Percentiles rank a stretch among this genome's conserved stretches.
Conservation (phyloP, 2,329 filamentous ascomycete species). For the Dendrostoma leiphaemia region DNA sequence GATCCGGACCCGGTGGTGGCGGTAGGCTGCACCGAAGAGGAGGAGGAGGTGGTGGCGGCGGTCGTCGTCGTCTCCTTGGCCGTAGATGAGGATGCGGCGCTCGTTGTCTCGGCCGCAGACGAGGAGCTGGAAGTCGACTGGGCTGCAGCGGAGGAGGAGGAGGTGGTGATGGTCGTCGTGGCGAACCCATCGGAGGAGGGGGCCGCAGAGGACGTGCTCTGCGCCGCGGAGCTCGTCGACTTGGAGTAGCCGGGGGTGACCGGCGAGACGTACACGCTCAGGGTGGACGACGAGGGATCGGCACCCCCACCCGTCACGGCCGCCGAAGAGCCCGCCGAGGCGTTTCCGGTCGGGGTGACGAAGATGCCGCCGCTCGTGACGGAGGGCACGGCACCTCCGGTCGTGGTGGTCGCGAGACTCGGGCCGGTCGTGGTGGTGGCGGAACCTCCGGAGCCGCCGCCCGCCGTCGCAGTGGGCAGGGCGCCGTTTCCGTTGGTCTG, state of each 20-base stretch:
- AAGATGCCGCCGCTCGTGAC: not conserved
- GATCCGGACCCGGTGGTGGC: constrained; percentile 7
- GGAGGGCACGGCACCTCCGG: not conserved
- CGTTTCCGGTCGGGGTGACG: not conserved
- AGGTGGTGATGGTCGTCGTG: not conserved
- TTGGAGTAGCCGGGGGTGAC: not conserved
- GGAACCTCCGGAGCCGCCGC: not conserved
- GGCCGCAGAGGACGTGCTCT: not conserved
- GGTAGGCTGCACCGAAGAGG: constrained; percentile 1
- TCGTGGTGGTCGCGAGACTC: not conserved
- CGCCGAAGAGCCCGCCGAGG: not conserved
- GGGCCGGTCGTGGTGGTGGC: not conserved
- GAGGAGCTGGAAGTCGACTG: not conserved
- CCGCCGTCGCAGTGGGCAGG: constrained; percentile 13
- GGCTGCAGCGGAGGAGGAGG: not conserved
- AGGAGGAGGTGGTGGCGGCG: not conserved
- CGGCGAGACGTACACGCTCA: not conserved
- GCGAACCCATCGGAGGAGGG: not conserved
- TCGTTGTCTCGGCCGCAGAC: constrained; percentile 1
- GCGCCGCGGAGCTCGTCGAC: not conserved
- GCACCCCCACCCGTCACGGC: not conserved
- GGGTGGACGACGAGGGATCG: not conserved
- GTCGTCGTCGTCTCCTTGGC: not conserved
- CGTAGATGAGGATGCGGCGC: constrained; percentile 1
- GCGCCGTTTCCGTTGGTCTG: constrained; percentile 21